A percentile compares a stretch with the other conserved stretches of the same genome.
These are phyloP conservation scores for Pholiota adiposa DNA, from an alignment of 1,284 basidiomycete species.

Conservation along the genomic window DNA sequence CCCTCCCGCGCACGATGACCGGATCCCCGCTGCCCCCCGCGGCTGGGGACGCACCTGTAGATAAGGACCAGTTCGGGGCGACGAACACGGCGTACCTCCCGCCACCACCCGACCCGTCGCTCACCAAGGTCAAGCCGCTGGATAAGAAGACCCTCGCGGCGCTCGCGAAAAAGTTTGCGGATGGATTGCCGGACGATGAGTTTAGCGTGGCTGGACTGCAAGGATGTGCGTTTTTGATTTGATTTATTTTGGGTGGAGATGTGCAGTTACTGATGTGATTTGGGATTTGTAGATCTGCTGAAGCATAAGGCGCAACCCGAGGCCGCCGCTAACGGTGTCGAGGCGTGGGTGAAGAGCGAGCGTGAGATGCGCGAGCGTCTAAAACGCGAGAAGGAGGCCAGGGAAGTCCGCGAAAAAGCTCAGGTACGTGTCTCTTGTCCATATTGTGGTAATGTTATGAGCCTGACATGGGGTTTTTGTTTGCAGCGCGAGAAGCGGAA, in stretches of 20 bases:
- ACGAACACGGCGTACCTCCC: slow-evolving; percentile 68
- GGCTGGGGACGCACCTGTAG: slow-evolving; percentile 11
- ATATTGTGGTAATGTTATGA: no score
- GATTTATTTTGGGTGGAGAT: background rate
- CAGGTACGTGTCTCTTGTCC: slow-evolving; percentile 51
- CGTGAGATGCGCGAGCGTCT: slow-evolving; percentile 72
- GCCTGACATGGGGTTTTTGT: no score
- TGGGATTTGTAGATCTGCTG: slow-evolving; percentile 58
- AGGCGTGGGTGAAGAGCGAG: slow-evolving; percentile 73
- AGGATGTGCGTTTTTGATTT: slow-evolving; percentile 65
- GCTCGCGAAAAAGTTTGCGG: slow-evolving; percentile 76
- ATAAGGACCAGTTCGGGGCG: slow-evolving; percentile 48
- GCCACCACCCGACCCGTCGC: slow-evolving; percentile 64
- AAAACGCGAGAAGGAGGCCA: slow-evolving; percentile 69
- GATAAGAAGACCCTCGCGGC: slow-evolving; percentile 61
- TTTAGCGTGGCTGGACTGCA: slow-evolving; percentile 87
- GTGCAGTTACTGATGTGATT: background rate
- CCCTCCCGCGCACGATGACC: slow-evolving; percentile 20
- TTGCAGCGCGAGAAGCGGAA: slow-evolving; percentile 61
- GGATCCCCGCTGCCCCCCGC: slow-evolving; percentile 15
- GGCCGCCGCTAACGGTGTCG: slow-evolving; percentile 64
- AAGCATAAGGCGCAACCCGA: slow-evolving; percentile 82
- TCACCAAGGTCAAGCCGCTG: slow-evolving; percentile 59
- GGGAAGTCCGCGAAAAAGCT: slow-evolving; percentile 59
- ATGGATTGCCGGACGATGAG: slow-evolving; percentile 76